These are phyloP conservation scores for Coemansia sp. DNA, from an alignment of 192 early-diverging fungal species.

Conservation along the genomic window DNA sequence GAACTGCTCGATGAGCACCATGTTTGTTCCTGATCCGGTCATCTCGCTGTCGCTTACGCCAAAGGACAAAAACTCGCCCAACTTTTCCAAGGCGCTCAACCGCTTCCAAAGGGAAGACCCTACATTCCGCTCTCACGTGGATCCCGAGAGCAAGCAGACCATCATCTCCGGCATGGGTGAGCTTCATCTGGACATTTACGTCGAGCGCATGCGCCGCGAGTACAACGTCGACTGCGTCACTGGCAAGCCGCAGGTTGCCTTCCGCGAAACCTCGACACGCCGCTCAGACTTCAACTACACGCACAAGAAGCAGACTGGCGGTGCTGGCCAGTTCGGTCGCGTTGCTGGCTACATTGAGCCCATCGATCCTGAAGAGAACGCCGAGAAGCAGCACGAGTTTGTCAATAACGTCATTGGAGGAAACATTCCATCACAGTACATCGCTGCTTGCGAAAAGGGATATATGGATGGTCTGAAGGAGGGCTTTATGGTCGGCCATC, in stretches of 20 bases:
- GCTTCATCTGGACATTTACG: slow-evolving; percentile 88
- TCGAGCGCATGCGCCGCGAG: slow-evolving; percentile 98
- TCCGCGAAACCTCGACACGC: slow-evolving; percentile 87
- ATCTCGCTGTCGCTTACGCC: slow-evolving; percentile 92
- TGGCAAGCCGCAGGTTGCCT: slow-evolving; percentile 97
- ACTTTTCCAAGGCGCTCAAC: slow-evolving; percentile 69
- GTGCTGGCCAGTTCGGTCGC: slow-evolving; percentile 93
- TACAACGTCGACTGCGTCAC: slow-evolving; percentile 94
- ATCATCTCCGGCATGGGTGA: slow-evolving; percentile 91
- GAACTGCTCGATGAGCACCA: slow-evolving; percentile 90
- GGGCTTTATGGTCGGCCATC: slow-evolving; percentile 90
- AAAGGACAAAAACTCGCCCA: slow-evolving; percentile 82
- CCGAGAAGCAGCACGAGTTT: slow-evolving; percentile 72
- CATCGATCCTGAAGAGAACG: slow-evolving; percentile 59
- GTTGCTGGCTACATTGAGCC: slow-evolving; percentile 92
- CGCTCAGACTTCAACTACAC: slow-evolving; percentile 88
- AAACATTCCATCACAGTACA: slow-evolving; percentile 90
- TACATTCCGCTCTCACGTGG: slow-evolving; percentile 80
- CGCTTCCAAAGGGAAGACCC: slow-evolving; percentile 85
- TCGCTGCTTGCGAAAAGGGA: slow-evolving; percentile 96
- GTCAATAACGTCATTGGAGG: slow-evolving; percentile 86
- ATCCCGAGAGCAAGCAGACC: slow-evolving; percentile 80
- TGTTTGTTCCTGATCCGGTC: slow-evolving; percentile 96
- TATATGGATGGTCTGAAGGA: slow-evolving; percentile 87
- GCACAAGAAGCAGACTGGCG: slow-evolving; percentile 98